Evolutionary conservation across 2,329 filamentous ascomycete species (phyloP).

Genomic region (Talaromyces piceae): DNA sequence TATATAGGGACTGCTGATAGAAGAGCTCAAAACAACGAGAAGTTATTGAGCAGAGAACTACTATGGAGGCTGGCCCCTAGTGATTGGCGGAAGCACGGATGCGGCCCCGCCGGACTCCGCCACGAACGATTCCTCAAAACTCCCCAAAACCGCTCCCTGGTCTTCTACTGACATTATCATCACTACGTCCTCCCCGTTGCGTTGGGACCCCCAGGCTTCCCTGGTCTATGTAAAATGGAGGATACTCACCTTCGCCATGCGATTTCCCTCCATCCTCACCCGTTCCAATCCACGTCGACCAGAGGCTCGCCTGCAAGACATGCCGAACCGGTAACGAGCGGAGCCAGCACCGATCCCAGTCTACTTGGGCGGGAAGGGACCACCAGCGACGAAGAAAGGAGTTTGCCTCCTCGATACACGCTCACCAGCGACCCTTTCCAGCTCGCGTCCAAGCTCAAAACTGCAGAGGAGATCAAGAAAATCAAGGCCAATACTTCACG

Average conservation of each 20-base stretch:
- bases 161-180: too few species aligned
- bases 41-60: neutral
- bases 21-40: too few species aligned
- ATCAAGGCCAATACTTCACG: conserved; percentile 75
- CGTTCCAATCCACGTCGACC: conserved; percentile 9
- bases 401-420: conserved; percentile 48
- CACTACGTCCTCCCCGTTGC: too few species aligned
- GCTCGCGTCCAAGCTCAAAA: conserved; percentile 70
- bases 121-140: neutral
- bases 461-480: conserved; percentile 63
- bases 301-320: conserved; percentile 7
- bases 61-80: neutral
- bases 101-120: neutral
- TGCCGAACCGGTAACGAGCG: conserved; percentile 29
- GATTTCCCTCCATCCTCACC: conserved; percentile 15
- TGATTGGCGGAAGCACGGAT: neutral
- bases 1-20: too few species aligned
- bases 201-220: too few species aligned
- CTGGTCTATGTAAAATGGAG: conserved; percentile 9
- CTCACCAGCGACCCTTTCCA: conserved; percentile 71
- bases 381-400: conserved; percentile 39
- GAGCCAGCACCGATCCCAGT: conserved; percentile 17
- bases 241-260: conserved; percentile 12
- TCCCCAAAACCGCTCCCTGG: too few species aligned
- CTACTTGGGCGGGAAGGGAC: neutral